Evolutionary conservation across 345 rosid genomes (phyloP).

Genomic region (Corchorus capsularis): DNA sequence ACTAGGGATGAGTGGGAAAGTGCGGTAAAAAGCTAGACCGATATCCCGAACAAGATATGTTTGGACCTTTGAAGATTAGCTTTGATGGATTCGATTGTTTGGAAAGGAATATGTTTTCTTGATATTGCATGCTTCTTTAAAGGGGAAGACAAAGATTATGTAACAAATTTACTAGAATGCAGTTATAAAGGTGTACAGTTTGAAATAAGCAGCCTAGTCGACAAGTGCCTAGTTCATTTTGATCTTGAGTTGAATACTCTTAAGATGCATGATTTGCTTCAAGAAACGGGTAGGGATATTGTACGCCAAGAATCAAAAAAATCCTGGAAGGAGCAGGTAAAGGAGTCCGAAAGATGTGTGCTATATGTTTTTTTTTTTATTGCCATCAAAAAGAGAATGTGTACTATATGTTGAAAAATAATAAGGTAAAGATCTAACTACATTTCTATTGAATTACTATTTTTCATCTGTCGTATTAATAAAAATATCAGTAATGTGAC

Average conservation of each 20-base stretch:
- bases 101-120: conserved; percentile 35
- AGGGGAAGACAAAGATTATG: conserved; percentile 12
- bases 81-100: background rate
- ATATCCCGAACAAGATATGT: background rate
- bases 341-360: conserved; percentile 13
- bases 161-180: conserved; percentile 11
- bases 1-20: background rate
- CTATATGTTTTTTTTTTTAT: no score
- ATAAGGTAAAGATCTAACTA: conserved; percentile 16
- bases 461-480: no score
- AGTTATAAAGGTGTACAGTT: background rate
- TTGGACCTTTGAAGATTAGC: background rate
- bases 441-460: no score
- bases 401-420: conserved; percentile 20
- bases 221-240: no score
- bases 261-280: conserved; percentile 34
- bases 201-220: conserved; percentile 17
- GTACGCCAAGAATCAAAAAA: conserved; percentile 27
- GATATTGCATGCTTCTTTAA: conserved; percentile 49
- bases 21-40: background rate
- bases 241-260: no score
- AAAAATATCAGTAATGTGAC: no score
- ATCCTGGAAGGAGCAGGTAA: no score
- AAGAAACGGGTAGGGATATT: conserved; percentile 28
- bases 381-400: no score